A percentile compares a stretch with the other conserved stretches of the same genome.
These are phyloP conservation scores for Selaginella moellendorffii DNA, from an alignment of 75 land plant species.

Conservation along the genomic window DNA sequence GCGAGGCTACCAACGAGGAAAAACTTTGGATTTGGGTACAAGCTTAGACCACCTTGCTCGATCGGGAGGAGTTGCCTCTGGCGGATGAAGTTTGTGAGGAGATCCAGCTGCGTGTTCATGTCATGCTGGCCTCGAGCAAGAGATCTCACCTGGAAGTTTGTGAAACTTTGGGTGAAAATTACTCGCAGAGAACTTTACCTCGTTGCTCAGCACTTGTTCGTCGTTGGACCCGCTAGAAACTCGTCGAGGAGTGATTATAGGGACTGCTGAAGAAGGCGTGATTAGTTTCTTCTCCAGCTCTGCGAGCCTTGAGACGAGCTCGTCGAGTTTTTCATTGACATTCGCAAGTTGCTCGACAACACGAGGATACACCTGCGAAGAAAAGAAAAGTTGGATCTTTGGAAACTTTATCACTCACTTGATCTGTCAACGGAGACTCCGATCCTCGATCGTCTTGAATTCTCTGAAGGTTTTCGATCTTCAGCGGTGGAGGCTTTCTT, in stretches of 20 bases:
- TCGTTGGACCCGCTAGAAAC: slow-evolving; percentile 1
- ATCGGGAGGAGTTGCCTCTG: too few relatives aligned
- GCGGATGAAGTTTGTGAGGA: slow-evolving; percentile 35
- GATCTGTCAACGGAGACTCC: background rate
- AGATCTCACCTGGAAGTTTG: slow-evolving; percentile 13
- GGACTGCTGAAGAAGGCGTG: too few relatives aligned
- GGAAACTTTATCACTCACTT: too few relatives aligned
- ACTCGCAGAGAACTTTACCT: background rate
- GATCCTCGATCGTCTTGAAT: background rate
- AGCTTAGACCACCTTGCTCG: too few relatives aligned
- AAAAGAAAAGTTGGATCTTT: background rate
- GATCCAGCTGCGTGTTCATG: slow-evolving; percentile 52
- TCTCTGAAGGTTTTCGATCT: background rate
- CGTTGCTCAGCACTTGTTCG: background rate
- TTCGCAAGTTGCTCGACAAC: slow-evolving; percentile 62
- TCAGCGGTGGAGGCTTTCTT: background rate
- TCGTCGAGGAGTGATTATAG: slow-evolving; percentile 16
- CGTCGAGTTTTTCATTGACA: slow-evolving; percentile 72
- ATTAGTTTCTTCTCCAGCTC: slow-evolving; percentile 50
- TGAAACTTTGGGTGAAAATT: background rate
- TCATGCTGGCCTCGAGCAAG: slow-evolving; percentile 47
- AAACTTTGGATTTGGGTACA: too few relatives aligned
- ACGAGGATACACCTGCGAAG: slow-evolving; percentile 36
- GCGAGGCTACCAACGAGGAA: too few relatives aligned
- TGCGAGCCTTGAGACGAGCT: slow-evolving; percentile 48